Conservation (phyloP, 2,329 filamentous ascomycete species). For the Stagonosporopsis vannaccii region DNA sequence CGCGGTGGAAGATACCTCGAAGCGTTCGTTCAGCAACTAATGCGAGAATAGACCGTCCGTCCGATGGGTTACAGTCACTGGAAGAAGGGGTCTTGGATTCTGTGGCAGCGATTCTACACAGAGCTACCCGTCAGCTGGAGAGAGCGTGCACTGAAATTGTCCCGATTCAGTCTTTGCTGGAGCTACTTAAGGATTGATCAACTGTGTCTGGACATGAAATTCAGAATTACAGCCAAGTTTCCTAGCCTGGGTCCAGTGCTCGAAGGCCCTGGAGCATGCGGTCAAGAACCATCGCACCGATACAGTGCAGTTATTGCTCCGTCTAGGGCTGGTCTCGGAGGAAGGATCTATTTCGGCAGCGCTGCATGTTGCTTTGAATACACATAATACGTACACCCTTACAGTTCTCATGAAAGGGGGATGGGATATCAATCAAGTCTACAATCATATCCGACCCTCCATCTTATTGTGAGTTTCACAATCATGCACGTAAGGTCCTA, state of each 20-base stretch:
- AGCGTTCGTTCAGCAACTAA: not conserved
- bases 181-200: no score
- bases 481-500: not conserved
- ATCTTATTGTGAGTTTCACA: not conserved
- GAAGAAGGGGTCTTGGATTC: no score
- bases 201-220: no score
- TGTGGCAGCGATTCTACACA: no score
- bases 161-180: no score
- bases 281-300: not conserved
- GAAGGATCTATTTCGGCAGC: not conserved
- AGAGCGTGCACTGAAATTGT: no score
- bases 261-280: not conserved
- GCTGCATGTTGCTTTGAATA: not conserved
- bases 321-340: not conserved
- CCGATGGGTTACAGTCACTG: not conserved
- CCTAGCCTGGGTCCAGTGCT: not conserved
- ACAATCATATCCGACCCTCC: not conserved
- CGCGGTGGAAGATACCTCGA: not conserved
- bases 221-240: not conserved
- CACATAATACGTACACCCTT: not conserved
- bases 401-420: not conserved
- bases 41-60: not conserved
- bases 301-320: not conserved
- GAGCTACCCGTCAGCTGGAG: no score
- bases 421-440: not conserved